Conservation (phyloP, 2,329 filamentous ascomycete species). For the Fusarium tuaranense region DNA sequence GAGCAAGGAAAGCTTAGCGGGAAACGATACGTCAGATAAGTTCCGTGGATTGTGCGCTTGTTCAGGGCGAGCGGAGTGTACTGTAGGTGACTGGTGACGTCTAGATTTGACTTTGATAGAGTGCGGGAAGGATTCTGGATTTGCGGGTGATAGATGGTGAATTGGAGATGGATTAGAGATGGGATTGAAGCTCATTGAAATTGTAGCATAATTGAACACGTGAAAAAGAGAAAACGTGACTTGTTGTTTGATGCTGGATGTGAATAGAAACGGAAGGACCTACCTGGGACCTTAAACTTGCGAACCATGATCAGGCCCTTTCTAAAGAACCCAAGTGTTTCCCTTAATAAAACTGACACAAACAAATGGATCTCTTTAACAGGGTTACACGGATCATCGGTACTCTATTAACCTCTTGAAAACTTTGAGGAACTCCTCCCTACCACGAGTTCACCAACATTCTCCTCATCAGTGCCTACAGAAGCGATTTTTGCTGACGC, state of each 20-base stretch:
- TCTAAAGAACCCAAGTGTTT: background rate
- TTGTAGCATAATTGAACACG: background rate
- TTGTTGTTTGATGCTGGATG: background rate
- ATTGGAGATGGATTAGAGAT: background rate
- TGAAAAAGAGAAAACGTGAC: background rate
- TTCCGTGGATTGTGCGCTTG: background rate
- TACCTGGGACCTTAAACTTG: background rate
- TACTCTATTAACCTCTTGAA: background rate
- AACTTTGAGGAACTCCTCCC: background rate
- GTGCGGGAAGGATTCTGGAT: background rate
- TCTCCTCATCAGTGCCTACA: too few relatives aligned
- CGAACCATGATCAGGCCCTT: background rate
- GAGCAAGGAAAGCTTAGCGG: constrained; percentile 20
- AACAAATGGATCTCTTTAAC: too few relatives aligned
- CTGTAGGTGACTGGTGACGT: background rate
- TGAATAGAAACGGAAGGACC: background rate
- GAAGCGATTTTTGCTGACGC: too few relatives aligned
- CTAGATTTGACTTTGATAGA: background rate
- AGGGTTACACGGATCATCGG: background rate
- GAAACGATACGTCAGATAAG: constrained; percentile 32
- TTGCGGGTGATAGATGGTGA: background rate
- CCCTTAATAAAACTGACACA: too few relatives aligned
- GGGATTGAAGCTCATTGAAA: background rate
- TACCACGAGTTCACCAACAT: too few relatives aligned
- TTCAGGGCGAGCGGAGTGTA: background rate